These are phyloP conservation scores for Prototheca wickerhamii DNA, from an alignment of 163 green algal species.

Conservation along the genomic window DNA sequence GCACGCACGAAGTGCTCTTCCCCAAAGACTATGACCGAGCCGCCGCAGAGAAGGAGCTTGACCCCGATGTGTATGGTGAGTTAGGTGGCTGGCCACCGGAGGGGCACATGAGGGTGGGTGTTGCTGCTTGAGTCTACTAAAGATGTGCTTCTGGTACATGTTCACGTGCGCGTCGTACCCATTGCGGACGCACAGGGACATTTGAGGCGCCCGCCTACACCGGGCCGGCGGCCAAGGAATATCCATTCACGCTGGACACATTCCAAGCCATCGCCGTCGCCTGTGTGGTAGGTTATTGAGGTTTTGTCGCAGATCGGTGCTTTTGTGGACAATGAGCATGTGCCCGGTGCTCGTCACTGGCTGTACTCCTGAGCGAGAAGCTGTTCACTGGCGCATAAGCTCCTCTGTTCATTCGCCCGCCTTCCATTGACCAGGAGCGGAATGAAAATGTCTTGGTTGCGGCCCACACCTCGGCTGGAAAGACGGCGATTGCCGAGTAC, in stretches of 20 bases:
- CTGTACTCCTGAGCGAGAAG: too few species aligned
- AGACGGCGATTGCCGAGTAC: constrained; percentile 96
- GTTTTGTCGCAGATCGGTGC: too few species aligned
- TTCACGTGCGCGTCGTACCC: too few species aligned
- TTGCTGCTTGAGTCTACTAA: neutral
- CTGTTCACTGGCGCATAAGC: too few species aligned
- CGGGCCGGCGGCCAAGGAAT: constrained; percentile 68
- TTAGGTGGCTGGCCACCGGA: neutral
- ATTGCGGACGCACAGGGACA: constrained; percentile 54
- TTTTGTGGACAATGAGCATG: too few species aligned
- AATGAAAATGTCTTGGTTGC: constrained; percentile 85
- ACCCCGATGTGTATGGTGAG: constrained; percentile 44
- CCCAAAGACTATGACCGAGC: constrained; percentile 44
- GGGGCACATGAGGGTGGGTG: neutral
- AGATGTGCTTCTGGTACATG: too few species aligned
- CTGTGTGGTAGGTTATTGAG: constrained; percentile 56
- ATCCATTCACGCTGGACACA: constrained; percentile 86
- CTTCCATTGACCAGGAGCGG: constrained; percentile 49
- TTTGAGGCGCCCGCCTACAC: constrained; percentile 55
- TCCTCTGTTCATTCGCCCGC: too few species aligned
- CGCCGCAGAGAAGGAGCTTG: constrained; percentile 27
- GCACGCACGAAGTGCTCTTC: constrained; percentile 58
- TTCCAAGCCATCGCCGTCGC: constrained; percentile 85
- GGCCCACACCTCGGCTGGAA: constrained; percentile 93
- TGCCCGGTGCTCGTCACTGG: too few species aligned